These are phyloP conservation scores for Periconia macrospinosa DNA, from an alignment of 2,329 filamentous ascomycete species.

Conservation along the genomic window DNA sequence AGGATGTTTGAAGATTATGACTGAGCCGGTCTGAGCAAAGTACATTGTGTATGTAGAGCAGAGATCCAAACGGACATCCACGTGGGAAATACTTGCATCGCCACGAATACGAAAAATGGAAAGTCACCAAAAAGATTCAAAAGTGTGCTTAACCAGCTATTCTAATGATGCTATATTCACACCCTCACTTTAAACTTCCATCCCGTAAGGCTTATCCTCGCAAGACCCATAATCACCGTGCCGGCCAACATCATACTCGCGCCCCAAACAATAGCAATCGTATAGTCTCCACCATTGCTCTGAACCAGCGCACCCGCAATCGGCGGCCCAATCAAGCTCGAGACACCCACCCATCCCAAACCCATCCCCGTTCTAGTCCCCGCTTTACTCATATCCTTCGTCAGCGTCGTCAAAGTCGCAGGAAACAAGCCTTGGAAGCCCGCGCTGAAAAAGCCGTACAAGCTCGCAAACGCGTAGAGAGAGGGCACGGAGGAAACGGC, in stretches of 20 bases:
- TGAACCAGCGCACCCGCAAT: conserved; percentile 52
- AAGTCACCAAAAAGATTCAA: no score
- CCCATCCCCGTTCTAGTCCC: conserved; percentile 54
- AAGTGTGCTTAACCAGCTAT: no score
- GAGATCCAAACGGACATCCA: no score
- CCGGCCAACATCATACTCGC: conserved; percentile 34
- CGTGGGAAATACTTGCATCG: no score
- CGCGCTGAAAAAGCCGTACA: conserved; percentile 50
- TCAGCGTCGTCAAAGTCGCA: conserved; percentile 46
- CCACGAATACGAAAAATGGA: no score
- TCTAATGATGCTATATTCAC: conserved; percentile 4
- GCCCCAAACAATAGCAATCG: conserved; percentile 49
- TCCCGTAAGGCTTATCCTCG: conserved; percentile 34
- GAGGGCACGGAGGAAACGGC: conserved; percentile 47
- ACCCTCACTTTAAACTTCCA: conserved; percentile 27
- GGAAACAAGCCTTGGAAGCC: conserved; percentile 52
- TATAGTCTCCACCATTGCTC: conserved; percentile 43
- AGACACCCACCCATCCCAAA: conserved; percentile 49
- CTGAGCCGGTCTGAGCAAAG: background rate
- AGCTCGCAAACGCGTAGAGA: conserved; percentile 48
- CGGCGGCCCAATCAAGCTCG: conserved; percentile 50
- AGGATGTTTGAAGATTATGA: background rate
- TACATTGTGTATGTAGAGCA: no score
- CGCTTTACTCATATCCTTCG: conserved; percentile 50
- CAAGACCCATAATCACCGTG: conserved; percentile 29